Conservation (phyloP, 257 asterid genomes). For the Primulina eburnea region DNA sequence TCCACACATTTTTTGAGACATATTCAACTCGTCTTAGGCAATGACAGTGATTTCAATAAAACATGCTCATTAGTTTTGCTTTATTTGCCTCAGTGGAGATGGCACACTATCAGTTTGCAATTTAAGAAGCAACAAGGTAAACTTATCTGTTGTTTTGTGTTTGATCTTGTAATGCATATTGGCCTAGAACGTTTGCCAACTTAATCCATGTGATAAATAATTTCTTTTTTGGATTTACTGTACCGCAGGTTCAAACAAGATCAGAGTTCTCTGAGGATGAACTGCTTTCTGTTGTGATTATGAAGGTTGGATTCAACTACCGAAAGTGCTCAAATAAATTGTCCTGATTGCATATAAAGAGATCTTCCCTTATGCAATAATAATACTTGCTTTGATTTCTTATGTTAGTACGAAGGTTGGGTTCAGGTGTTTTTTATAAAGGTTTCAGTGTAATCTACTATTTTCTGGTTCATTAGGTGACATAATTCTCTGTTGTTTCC, state of each 20-base stretch:
- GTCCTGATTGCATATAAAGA: slow-evolving; percentile 16
- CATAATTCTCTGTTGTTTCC: background rate
- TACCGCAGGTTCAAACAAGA: slow-evolving; percentile 67
- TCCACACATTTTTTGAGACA: slow-evolving; percentile 6
- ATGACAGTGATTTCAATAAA: slow-evolving; percentile 4
- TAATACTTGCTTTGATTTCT: slow-evolving; percentile 17
- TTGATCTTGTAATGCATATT: slow-evolving; percentile 13
- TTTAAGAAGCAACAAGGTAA: slow-evolving; percentile 85
- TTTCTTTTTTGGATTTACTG: slow-evolving; percentile 8
- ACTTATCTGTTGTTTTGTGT: slow-evolving; percentile 21
- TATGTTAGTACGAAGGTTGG: background rate
- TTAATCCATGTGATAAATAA: slow-evolving; percentile 13
- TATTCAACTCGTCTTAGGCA: background rate
- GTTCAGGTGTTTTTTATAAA: background rate
- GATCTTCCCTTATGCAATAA: background rate
- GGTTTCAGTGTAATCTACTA: slow-evolving; percentile 3
- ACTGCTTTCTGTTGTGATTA: slow-evolving; percentile 80
- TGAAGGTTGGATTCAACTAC: slow-evolving; percentile 62
- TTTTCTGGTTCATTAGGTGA: slow-evolving; percentile 15
- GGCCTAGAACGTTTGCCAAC: background rate
- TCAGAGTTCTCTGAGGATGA: slow-evolving; percentile 97
- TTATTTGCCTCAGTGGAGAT: slow-evolving; percentile 67
- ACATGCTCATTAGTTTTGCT: background rate
- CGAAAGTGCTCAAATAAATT: slow-evolving; percentile 9
- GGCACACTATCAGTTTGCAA: slow-evolving; percentile 92